Evolutionary conservation across 495 filamentous ascomycete species (phyloP).

Genomic region (Pyrenula massariospora): DNA sequence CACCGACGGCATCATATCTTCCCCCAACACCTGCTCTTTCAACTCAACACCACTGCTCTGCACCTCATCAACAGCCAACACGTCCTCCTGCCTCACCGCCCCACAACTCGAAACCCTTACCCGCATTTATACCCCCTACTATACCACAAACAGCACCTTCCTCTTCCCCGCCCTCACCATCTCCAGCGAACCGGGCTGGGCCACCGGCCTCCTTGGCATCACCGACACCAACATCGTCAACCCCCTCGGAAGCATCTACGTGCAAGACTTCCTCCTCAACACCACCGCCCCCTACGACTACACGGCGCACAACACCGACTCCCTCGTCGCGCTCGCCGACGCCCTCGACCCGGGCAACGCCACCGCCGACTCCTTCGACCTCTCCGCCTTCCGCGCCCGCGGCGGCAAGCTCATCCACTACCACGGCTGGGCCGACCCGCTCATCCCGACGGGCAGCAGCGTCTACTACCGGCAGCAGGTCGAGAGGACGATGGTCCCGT

Average conservation of each 20-base stretch:
- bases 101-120: slow-evolving; percentile 35
- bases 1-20: slow-evolving; percentile 44
- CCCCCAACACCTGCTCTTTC: slow-evolving; percentile 38
- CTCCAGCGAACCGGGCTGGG: background rate
- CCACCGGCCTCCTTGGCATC: slow-evolving; percentile 5
- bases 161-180: slow-evolving; percentile 11
- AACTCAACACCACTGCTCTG: slow-evolving; percentile 13
- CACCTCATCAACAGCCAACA: background rate
- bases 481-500: slow-evolving; percentile 4
- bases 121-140: slow-evolving; percentile 32
- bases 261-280: slow-evolving; percentile 3
- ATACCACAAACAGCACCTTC: slow-evolving; percentile 17
- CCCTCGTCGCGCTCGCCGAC: slow-evolving; percentile 19
- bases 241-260: slow-evolving; percentile 4
- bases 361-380: slow-evolving; percentile 35
- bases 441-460: slow-evolving; percentile 10
- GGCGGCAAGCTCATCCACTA: slow-evolving; percentile 33
- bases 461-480: slow-evolving; percentile 14
- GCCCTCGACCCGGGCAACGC: slow-evolving; percentile 20
- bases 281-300: slow-evolving; percentile 3
- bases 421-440: slow-evolving; percentile 19
- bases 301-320: slow-evolving; percentile 4
- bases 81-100: slow-evolving; percentile 30
- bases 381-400: slow-evolving; percentile 15
- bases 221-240: slow-evolving; percentile 4